A percentile compares a stretch with the other conserved stretches of the same genome.
Evolutionary conservation across 306 rosid species (phyloP).

Genomic region (Cyclanthera cordifolia): DNA sequence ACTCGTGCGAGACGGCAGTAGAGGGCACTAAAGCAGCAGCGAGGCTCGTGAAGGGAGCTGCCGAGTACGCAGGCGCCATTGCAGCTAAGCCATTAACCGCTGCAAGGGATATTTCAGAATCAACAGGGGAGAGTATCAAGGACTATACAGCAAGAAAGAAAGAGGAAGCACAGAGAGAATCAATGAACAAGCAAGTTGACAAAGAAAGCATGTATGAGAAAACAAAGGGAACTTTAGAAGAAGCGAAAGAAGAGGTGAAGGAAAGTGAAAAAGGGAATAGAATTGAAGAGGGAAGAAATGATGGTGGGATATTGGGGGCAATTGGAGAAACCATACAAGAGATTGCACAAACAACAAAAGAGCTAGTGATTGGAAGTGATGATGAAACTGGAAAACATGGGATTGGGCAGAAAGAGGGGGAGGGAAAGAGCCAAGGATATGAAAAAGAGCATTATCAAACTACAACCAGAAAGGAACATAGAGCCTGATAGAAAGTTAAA

Average conservation of each 20-base stretch:
- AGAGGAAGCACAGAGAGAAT: conserved; percentile 39
- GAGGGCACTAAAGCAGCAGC: conserved; percentile 47
- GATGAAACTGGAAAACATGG: conserved; percentile 12
- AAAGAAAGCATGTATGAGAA: conserved; percentile 2
- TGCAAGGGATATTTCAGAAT: conserved; percentile 33
- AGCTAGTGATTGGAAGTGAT: conserved; percentile 32
- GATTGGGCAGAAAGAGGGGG: background rate
- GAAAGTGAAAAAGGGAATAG: too few species aligned
- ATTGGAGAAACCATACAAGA: conserved; percentile 53
- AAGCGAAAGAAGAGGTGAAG: background rate
- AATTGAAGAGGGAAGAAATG: background rate
- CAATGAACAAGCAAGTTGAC: conserved; percentile 23
- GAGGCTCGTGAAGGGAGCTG: conserved; percentile 28
- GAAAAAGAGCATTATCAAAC: background rate
- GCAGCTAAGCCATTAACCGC: conserved; percentile 33
- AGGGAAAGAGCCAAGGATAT: background rate
- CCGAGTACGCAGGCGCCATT: conserved; percentile 45
- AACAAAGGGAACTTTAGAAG: background rate
- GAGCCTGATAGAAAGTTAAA: conserved; percentile 18
- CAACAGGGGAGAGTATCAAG: conserved; percentile 53
- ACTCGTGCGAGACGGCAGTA: conserved; percentile 37
- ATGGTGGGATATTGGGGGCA: conserved; percentile 31
- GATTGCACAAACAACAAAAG: conserved; percentile 44
- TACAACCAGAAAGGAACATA: background rate
- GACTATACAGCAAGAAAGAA: conserved; percentile 66